Conservation (phyloP, 2,329 filamentous ascomycete species). For the Diplodia seriata region DNA sequence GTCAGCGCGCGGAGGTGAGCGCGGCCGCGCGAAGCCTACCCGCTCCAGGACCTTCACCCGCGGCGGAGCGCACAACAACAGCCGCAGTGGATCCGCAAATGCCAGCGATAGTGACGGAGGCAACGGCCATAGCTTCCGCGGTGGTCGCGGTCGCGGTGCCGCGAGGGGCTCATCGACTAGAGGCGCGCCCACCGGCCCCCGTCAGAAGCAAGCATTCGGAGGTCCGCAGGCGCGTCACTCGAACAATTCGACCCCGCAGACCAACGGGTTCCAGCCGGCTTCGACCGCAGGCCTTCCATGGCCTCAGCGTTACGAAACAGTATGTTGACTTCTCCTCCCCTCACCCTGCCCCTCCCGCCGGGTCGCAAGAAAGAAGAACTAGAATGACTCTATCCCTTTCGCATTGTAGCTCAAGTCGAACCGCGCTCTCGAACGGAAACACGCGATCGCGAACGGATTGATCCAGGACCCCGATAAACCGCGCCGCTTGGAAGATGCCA, state of each 20-base stretch:
- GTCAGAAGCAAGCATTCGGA: conserved; percentile 21
- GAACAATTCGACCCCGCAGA: conserved; percentile 7
- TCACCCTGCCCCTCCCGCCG: neutral
- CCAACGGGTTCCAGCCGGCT: conserved; percentile 20
- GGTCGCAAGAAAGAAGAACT: conserved; percentile 21
- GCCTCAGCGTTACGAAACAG: conserved; percentile 31
- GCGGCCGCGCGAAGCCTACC: conserved; percentile 23
- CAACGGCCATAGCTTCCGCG: neutral
- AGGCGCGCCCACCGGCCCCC: conserved; percentile 22
- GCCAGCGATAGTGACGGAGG: conserved; percentile 29
- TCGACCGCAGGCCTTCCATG: conserved; percentile 17
- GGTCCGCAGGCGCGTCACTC: conserved; percentile 17
- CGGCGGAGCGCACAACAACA: conserved; percentile 13
- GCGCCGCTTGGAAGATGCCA: conserved; percentile 65
- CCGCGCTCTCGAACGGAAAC: conserved; percentile 32
- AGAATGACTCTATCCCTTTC: conserved; percentile 30
- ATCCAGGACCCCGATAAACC: conserved; percentile 67
- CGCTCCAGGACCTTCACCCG: conserved; percentile 11
- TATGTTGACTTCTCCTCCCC: conserved; percentile 19
- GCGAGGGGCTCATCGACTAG: conserved; percentile 8
- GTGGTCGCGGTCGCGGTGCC: conserved; percentile 12
- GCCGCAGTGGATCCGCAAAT: conserved; percentile 5
- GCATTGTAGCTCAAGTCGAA: conserved; percentile 35
- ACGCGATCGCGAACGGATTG: conserved; percentile 60
- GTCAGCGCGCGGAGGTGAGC: conserved; percentile 33